Evolutionary conservation across 768 basidiomycete species (phyloP).

Genomic region (Rhizopogon vinicolor): DNA sequence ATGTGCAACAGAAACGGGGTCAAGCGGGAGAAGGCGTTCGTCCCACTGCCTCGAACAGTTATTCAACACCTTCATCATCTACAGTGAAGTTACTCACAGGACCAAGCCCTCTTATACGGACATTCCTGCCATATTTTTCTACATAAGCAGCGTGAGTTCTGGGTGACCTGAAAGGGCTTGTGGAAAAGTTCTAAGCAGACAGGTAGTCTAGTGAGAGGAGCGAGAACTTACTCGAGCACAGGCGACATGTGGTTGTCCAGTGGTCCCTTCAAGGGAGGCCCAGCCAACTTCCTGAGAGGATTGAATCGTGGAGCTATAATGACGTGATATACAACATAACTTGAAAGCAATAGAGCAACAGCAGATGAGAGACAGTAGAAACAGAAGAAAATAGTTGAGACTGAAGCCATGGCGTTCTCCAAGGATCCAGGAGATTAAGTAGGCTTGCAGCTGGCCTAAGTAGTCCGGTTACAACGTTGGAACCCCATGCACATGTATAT

Average conservation of each 20-base stretch:
- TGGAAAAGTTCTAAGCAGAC: neutral
- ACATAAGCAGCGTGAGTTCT: conserved; percentile 49
- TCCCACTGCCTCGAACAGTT: conserved; percentile 51
- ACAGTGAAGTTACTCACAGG: conserved; percentile 48
- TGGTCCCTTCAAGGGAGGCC: conserved; percentile 48
- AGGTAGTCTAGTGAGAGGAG: neutral
- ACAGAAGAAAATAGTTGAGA: conserved; percentile 2
- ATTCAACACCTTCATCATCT: neutral
- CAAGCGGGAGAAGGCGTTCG: conserved; percentile 73
- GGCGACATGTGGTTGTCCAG: conserved; percentile 50
- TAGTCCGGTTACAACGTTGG: neutral
- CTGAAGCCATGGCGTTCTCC: conserved; percentile 3
- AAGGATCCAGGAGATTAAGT: neutral
- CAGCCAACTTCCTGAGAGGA: conserved; percentile 52
- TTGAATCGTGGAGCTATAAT: conserved; percentile 26
- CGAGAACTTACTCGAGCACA: conserved; percentile 51
- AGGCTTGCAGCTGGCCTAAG: neutral
- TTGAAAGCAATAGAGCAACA: conserved; percentile 5
- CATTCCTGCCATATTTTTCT: conserved; percentile 59
- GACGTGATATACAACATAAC: conserved; percentile 21
- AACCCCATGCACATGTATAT: conserved; percentile 1
- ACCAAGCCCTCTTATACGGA: conserved; percentile 63
- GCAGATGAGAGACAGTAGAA: conserved; percentile 3
- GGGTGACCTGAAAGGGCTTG: conserved; percentile 52
- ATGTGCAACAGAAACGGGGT: conserved; percentile 70